Conservation (phyloP, 2,329 filamentous ascomycete species). For the Metarhizium brunneum region DNA sequence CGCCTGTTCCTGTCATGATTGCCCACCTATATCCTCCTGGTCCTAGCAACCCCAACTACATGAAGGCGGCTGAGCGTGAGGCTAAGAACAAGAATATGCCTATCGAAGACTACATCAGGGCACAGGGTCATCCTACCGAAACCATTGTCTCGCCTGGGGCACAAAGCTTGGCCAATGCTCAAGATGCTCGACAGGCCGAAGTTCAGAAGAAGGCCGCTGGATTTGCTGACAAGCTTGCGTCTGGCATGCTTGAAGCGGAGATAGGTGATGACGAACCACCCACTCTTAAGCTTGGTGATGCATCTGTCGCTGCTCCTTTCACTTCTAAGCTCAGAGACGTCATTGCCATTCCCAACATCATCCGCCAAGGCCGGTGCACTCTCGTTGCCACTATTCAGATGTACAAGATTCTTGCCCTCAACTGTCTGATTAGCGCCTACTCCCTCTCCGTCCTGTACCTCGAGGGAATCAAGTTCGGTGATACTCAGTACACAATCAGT, state of each 20-base stretch:
- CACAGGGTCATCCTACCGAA: slow-evolving; percentile 45
- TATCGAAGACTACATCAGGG: slow-evolving; percentile 45
- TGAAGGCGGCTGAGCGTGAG: slow-evolving; percentile 84
- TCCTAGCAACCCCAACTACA: slow-evolving; percentile 84
- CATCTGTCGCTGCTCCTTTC: slow-evolving; percentile 93
- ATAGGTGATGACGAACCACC: slow-evolving; percentile 85
- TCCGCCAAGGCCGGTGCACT: slow-evolving; percentile 93
- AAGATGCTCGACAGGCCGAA: slow-evolving; percentile 41
- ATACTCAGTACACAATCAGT: slow-evolving; percentile 96
- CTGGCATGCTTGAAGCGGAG: slow-evolving; percentile 82
- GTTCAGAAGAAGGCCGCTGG: slow-evolving; percentile 63
- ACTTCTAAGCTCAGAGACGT: slow-evolving; percentile 97
- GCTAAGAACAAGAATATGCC: slow-evolving; percentile 67
- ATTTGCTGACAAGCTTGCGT: slow-evolving; percentile 78
- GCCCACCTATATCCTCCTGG: slow-evolving; percentile 92
- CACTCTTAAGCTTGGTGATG: slow-evolving; percentile 92
- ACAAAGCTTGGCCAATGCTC: slow-evolving; percentile 34
- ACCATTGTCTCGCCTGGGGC: slow-evolving; percentile 60
- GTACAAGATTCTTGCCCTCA: slow-evolving; percentile 98
- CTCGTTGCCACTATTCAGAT: slow-evolving; percentile 98
- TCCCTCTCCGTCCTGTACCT: slow-evolving; percentile 92
- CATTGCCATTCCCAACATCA: slow-evolving; percentile 94
- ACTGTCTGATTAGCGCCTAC: slow-evolving; percentile 97
- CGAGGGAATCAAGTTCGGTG: slow-evolving; percentile 97
- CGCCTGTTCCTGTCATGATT: slow-evolving; percentile 87